Evolutionary conservation across 495 filamentous ascomycete species (phyloP).

Genomic region (Aspergillus funiculosus): DNA sequence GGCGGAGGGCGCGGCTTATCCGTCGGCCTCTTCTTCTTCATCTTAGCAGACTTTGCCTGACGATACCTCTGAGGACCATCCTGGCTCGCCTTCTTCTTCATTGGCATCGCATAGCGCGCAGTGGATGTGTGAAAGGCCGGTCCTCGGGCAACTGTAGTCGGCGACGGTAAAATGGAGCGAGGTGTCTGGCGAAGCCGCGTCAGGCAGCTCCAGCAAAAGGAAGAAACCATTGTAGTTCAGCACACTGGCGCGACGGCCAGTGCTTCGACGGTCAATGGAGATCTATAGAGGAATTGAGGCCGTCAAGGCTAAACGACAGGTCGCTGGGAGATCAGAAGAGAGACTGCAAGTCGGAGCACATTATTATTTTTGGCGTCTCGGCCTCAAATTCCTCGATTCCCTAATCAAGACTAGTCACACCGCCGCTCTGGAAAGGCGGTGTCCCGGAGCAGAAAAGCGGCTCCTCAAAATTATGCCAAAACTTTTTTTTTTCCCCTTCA

Average conservation of each 20-base stretch:
- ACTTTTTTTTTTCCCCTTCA: constrained; percentile 24
- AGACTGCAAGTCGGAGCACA: constrained; percentile 24
- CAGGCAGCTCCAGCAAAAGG: constrained; percentile 64
- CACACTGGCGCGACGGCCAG: constrained; percentile 35
- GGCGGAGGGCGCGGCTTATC: constrained; percentile 48
- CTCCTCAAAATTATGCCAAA: constrained; percentile 21
- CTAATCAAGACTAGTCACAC: constrained; percentile 23
- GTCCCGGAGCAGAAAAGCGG: constrained; percentile 13
- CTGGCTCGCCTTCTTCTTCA: constrained; percentile 34
- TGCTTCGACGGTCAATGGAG: constrained; percentile 33
- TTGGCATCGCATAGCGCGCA: constrained; percentile 33
- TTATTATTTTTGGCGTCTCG: no score
- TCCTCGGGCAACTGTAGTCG: constrained; percentile 32
- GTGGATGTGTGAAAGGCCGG: constrained; percentile 44
- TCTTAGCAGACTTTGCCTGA: constrained; percentile 38
- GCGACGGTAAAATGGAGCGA: constrained; percentile 36
- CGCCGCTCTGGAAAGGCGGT: constrained; percentile 16
- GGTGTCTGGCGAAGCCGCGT: constrained; percentile 45
- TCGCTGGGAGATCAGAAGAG: constrained; percentile 18
- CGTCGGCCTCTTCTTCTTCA: constrained; percentile 41
- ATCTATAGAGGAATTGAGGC: constrained; percentile 20
- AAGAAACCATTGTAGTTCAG: constrained; percentile 54
- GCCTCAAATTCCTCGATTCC: constrained; percentile 20
- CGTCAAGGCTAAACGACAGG: constrained; percentile 19
- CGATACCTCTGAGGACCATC: constrained; percentile 30